Evolutionary conservation across 176 grass and related monocot species (phyloP), one percentile per base, ranked within the genome.

Genomic region (Hyparrhenia diplandra): DNA sequence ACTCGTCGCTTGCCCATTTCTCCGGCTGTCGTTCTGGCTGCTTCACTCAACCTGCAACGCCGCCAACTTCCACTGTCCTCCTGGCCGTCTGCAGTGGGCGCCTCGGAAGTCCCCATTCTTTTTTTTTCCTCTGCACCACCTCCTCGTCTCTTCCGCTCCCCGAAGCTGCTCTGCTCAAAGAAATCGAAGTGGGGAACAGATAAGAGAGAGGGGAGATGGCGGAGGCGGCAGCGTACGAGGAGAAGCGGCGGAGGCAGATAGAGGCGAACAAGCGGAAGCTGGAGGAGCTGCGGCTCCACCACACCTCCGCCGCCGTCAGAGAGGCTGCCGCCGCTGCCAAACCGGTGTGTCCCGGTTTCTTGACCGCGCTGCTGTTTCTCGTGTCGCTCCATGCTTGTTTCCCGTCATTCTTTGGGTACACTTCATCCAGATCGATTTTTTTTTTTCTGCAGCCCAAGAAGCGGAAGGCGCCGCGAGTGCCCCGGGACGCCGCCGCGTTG

Each of bases 181-280:
- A n/a, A n/a, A n/a, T n/a, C 54, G 21, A 57, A 58, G n/a, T 12
- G 55, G 54, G 54, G 54, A 58, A 4, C 54, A 24, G 21, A 35
- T 12, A 17, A 21, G 34, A 43, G 52, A 9, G 14, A 10, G 40
- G 52, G 0, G 78, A 77, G 23, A 73, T 90, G 87, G 87, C 78
- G 69, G 76, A 71, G 2, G 62, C 46, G 60, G 54, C 17, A 10
- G 87, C 81, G 5, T 98, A 98, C 75, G 92, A 93, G 73, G 88
- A 95, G 75, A 78, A 76, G 83, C 85, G 88, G 41, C 59, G 64
- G 75, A 87, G 74, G 88, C 86, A 85, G 68, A 73, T 98, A 28
- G 90, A 93, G 78, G 86, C 78, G 62, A 98, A 98, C 84, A 88
- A 89, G 78, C 83, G 41, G 79, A 98, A 95, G 87, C 62, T 98